Percentiles rank a stretch among this genome's conserved stretches.
phyloP scores from a whole-genome alignment of 768 basidiomycete species.

The Serendipita sp. region DNA sequence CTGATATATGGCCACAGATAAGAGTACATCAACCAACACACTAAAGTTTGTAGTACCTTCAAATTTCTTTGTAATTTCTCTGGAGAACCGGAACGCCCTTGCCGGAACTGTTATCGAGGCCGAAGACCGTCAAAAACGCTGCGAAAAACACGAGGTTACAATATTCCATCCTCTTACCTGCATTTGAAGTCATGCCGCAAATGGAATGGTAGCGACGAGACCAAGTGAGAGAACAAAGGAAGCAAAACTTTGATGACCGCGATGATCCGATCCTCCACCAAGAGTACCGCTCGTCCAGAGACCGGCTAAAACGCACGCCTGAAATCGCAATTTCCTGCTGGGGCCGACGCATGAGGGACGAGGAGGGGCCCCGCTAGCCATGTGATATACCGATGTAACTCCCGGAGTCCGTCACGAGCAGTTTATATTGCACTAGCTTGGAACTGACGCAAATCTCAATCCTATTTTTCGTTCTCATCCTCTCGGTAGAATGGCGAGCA shows the following conservation, averaged over 20 bases:
- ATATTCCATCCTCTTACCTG: no score
- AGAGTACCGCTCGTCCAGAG: neutral
- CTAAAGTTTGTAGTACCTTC: no score
- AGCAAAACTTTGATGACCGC: neutral
- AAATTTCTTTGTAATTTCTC: no score
- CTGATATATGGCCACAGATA: no score
- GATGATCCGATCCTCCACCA: neutral
- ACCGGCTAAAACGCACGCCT: neutral
- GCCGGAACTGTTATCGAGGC: no score
- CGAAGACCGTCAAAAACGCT: no score
- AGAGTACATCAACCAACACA: no score
- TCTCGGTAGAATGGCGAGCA: neutral
- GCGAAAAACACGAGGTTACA: no score
- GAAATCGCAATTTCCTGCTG: neutral
- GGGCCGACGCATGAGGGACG: neutral
- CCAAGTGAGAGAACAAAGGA: neutral
- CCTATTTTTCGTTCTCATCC: neutral
- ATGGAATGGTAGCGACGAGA: neutral
- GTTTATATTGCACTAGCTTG: neutral
- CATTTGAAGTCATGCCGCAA: neutral
- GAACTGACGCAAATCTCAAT: neutral
- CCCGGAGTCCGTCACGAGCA: neutral
- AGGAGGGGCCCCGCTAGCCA: neutral
- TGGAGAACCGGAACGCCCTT: no score
- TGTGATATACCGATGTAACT: neutral